Evolutionary conservation across 2,329 filamentous ascomycete genomes (phyloP), one percentile per base, ranked within the genome.

Genomic region (Gremmenia infestans): DNA sequence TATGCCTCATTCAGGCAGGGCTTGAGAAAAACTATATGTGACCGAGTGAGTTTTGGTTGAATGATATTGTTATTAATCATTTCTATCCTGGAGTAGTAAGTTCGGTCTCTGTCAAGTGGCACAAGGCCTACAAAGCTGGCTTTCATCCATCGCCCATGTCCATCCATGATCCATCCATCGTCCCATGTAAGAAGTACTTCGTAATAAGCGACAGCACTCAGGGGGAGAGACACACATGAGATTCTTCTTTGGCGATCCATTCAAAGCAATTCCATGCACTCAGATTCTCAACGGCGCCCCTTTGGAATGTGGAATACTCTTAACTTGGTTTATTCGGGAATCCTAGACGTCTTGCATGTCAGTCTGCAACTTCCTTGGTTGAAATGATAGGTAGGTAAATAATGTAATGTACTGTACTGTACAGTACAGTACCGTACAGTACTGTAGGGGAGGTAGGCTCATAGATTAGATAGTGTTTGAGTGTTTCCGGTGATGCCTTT

Each of bases 201-300:
- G 8, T 32, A 32, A 32, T 47, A 47, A 47, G 45, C 45, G 45
- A 35, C 50, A 45, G 37, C 40, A 19, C 12, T 48, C 25, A 47
- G 15, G 51, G 32, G 51, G 37, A 54, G 45, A 32, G 40, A 45
- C 14, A 47, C 42, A 53, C 35, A 47, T 47, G 45, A 47, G 40
- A 54, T 54, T 45, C 52, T 43, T 54, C 52, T 49, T 48, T 49
- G 51, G 35, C 39, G 50, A 52, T 52, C 50, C 40, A 17, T 23
- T 5, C 42, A 32, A 28, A 28, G 25, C 25, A 25, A 25, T 25
- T 28, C 25, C 25, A 40, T n/a, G n/a, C 19, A 11, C 11, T 19
- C 4, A 19, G 42, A 5, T 8, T 25, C 42, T 22, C 7, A 8
- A 45, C 15, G 17, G 7, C n/a, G 5, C n/a, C 7, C 42, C 12